Conservation (phyloP, 768 basidiomycete genomes). For the Tephrocybe sp. region DNA sequence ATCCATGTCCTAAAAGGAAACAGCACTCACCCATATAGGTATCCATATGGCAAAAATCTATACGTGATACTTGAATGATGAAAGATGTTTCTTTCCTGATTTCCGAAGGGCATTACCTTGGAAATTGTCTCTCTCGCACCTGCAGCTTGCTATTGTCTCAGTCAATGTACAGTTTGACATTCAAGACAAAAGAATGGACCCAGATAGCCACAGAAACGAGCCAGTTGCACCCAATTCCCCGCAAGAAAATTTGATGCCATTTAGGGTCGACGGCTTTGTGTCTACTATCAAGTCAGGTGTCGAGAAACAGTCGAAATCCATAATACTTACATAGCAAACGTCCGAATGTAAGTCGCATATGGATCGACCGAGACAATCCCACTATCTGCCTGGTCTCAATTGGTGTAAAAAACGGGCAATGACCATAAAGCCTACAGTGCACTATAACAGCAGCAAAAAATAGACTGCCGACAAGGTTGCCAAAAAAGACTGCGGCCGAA, state of each 20-base stretch:
- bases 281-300: conserved; percentile 28
- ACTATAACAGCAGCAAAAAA: conserved; percentile 69
- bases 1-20: no score
- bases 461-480: conserved; percentile 65
- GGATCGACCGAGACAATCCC: conserved; percentile 60
- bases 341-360: conserved; percentile 49
- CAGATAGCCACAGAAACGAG: conserved; percentile 71
- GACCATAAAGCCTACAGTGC: conserved; percentile 46
- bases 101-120: conserved; percentile 42
- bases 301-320: not conserved
- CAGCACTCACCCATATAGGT: conserved; percentile 60
- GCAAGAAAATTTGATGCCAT: conserved; percentile 72
- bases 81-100: no score
- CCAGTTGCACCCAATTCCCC: conserved; percentile 79
- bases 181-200: conserved; percentile 39
- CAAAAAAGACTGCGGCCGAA: conserved; percentile 52
- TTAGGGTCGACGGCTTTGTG: conserved; percentile 60
- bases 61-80: no score
- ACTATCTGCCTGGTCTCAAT: conserved; percentile 37
- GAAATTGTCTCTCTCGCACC: conserved; percentile 67
- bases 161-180: not conserved
- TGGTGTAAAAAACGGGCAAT: not conserved
- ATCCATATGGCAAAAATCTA: conserved; percentile 67
- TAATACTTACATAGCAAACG: conserved; percentile 55
- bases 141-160: conserved; percentile 55